Base-by-base conservation (phyloP, 208 protist species). In the Acanthamoeba royreba region DNA sequence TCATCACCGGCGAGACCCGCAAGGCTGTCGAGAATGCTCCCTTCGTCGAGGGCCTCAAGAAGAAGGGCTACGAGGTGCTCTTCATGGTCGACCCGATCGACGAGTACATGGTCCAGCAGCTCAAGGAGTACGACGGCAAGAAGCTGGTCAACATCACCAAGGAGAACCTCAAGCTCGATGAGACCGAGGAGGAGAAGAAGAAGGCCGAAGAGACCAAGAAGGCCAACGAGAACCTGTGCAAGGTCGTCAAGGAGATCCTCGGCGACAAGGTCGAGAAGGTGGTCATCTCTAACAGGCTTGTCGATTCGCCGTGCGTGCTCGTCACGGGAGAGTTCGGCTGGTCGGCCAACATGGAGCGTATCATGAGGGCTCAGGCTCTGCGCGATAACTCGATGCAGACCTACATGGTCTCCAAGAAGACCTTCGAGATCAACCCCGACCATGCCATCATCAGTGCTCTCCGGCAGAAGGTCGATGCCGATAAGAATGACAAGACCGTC, bases 261-360 rank as follows among this genome's bases (percentile, higher is more conserved):
- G 99, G 99, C 87, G 99, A 99, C 95, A 99, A 99, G 97, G 98
- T 99, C 85, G 98, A 99, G 96, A 99, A 99, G 97, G 99, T 99
- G 28, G 96, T 99, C 58, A 77, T 99, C 25, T 99, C 98, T 33
- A 98, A 99, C 93, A 96, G 99, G 83, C 85, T 99, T 0, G 97
- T 98, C 46, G 96, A 98, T 53, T 99, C 99, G 55, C 99, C 99
- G 81, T 99, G 99, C 96, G 97, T 97, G 93, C 97, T 99, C n/a
- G 99, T 99, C 72, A 99, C 99, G 45, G 98, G 98, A 88, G 98
- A 99, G 97, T 99, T 98, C 95, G 92, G 99, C 89, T 99, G 99
- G 99, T 99, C 98, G 40, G 99, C 99, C 94, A 99, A 99, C 97
- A 99, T 99, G 99, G 98, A 99, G 97, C 96, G 99, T 94, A 99